Conservation (phyloP, 192 early-diverging fungal species). For the Gaertneriomyces semiglobifer region DNA sequence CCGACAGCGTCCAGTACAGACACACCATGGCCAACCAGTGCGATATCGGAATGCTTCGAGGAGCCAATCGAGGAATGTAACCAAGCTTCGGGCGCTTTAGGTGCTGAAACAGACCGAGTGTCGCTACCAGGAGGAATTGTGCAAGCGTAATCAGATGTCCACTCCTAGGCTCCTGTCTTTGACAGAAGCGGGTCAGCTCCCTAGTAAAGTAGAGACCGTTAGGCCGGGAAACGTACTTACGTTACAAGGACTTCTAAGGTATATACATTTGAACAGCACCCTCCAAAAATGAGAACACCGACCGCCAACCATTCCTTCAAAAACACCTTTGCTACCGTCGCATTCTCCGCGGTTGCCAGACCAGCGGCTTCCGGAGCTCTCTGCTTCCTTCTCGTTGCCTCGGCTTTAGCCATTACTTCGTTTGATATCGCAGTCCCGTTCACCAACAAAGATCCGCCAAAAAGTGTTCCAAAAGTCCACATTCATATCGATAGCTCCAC, state of each 20-base stretch:
- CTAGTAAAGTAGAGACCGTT: background rate
- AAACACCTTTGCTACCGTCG: conserved; percentile 25
- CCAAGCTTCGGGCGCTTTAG: conserved; percentile 36
- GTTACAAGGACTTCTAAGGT: conserved; percentile 74
- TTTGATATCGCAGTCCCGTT: no score
- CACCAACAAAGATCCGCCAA: no score
- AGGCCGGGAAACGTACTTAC: conserved; percentile 32
- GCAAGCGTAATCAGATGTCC: conserved; percentile 81
- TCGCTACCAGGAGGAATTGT: conserved; percentile 76
- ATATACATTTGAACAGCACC: conserved; percentile 86
- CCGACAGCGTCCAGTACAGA: conserved; percentile 73
- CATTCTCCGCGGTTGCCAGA: no score
- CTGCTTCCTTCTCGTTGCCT: no score
- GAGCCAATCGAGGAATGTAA: conserved; percentile 15
- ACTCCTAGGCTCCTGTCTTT: conserved; percentile 48
- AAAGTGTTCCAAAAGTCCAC: no score
- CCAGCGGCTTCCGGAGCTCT: no score
- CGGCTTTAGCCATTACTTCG: no score
- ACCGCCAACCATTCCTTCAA: conserved; percentile 54
- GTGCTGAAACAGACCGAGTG: conserved; percentile 62
- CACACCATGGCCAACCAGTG: conserved; percentile 74
- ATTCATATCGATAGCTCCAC: no score
- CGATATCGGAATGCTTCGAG: conserved; percentile 60
- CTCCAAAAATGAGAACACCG: conserved; percentile 74
- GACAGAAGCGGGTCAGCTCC: background rate